Evolutionary conservation across 805 yeast species (phyloP).

Genomic region (Brettanomyces sp.): DNA sequence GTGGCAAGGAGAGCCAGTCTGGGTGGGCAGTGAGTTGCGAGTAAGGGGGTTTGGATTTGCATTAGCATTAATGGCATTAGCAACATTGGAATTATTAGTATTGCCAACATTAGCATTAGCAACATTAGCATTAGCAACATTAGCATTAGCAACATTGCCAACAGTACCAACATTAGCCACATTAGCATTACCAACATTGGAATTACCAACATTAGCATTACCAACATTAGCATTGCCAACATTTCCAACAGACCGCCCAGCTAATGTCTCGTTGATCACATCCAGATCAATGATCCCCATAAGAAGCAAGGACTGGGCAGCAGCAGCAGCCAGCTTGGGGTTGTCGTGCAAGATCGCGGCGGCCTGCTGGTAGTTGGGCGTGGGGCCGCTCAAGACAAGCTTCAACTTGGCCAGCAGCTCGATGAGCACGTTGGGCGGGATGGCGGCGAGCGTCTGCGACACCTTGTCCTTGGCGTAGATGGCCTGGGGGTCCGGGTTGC

Average conservation of each 20-base stretch:
- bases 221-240: neutral
- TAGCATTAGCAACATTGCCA: neutral
- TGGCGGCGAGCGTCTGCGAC: slow-evolving; percentile 48
- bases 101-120: neutral
- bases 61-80: neutral
- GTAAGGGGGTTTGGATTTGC: neutral
- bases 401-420: slow-evolving; percentile 63
- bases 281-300: slow-evolving; percentile 70
- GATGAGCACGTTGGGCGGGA: slow-evolving; percentile 63
- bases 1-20: slow-evolving; percentile 41
- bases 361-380: slow-evolving; percentile 41
- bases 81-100: neutral
- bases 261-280: slow-evolving; percentile 50
- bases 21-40: slow-evolving; percentile 13
- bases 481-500: slow-evolving; percentile 6
- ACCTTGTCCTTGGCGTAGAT: slow-evolving; percentile 46
- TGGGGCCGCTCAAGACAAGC: slow-evolving; percentile 41
- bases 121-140: neutral
- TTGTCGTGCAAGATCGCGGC: slow-evolving; percentile 42
- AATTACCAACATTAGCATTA: neutral
- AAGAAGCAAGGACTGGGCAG: slow-evolving; percentile 63
- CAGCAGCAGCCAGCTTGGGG: slow-evolving; percentile 52
- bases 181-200: neutral
- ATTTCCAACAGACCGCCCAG: slow-evolving; percentile 2
- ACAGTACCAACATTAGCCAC: neutral